Evolutionary conservation across 169 alveolate species (phyloP), one percentile per base, ranked within the genome.

Genomic region (Plasmodium berghei): DNA sequence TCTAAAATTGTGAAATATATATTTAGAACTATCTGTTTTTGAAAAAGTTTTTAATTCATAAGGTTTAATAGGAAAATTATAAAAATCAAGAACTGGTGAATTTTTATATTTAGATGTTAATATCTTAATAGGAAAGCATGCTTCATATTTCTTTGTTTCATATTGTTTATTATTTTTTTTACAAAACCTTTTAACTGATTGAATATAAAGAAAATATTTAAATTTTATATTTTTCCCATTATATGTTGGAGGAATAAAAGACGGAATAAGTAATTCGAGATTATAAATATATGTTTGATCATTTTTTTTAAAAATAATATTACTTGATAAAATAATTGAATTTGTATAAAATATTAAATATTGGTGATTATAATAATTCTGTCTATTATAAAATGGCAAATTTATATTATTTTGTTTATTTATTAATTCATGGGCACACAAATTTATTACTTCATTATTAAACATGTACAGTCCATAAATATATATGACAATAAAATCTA

Each of bases 221-320:
- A 62, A 46, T 74, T 61, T 74, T n/a, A 74, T 22, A 22, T 48
- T 22, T n/a, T 48, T 74, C 1, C 88, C 88, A 55, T 55, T 74
- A 16, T 74, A 74, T 9, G 75, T 9, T n/a, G 88, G 88, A 24
- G 88, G 88, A 5, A 74, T 26, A 54, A 74, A 74, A 12, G 73
- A 45, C 0, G 88, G 88, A 46, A 74, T 26, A 28, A 74, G 12
- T 14, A 73, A 74, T 2, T 66, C 72, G 1, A 74, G 22, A 10
- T n/a, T 42, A 20, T 74, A 74, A 48, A 62, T 52, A 46, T 18
- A 62, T 6, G 34, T 62, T 18, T 74, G 56, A 48, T 66, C 26
- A 34, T 49, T 18, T 48, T 63, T 42, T 14, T 40, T 20, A 74
- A 74, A 74, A 9, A 45, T 42, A 40, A 74, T 18, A 26, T 61